Evolutionary conservation across 768 basidiomycete genomes (phyloP).

Genomic region (Lactifluus pinguis): DNA sequence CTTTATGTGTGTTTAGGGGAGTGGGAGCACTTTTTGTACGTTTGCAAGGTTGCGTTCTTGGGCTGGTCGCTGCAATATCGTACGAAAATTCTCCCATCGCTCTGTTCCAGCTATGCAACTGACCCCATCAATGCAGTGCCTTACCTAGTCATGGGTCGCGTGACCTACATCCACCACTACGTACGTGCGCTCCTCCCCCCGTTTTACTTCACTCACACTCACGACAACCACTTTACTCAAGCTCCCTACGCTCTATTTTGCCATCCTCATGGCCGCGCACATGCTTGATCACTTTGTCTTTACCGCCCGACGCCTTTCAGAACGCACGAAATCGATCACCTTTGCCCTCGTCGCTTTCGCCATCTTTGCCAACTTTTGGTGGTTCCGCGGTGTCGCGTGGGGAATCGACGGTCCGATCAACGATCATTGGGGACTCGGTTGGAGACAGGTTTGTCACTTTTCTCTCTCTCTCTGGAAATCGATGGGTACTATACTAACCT

Average conservation of each 20-base stretch:
- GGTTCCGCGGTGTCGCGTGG: constrained; percentile 85
- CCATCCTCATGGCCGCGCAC: constrained; percentile 86
- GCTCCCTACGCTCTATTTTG: constrained; percentile 96
- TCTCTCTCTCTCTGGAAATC: background rate
- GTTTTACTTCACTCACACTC: background rate
- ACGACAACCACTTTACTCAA: constrained; percentile 24
- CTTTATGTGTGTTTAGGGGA: constrained; percentile 41
- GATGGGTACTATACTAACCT: background rate
- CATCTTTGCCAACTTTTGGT: constrained; percentile 83
- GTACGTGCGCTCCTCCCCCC: constrained; percentile 37
- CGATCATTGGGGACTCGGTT: constrained; percentile 68
- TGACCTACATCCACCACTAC: constrained; percentile 95
- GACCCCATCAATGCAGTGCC: constrained; percentile 47
- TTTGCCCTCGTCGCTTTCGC: constrained; percentile 54
- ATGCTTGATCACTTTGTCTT: constrained; percentile 92
- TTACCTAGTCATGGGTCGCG: constrained; percentile 96
- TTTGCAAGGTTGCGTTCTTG: constrained; percentile 81
- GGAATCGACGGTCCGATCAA: constrained; percentile 86
- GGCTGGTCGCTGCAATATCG: constrained; percentile 91
- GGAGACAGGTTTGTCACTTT: constrained; percentile 49
- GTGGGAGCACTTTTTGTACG: constrained; percentile 93
- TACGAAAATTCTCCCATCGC: constrained; percentile 31
- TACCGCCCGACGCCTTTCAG: constrained; percentile 52
- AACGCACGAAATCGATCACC: constrained; percentile 56
- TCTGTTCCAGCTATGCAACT: background rate